A percentile compares a stretch with the other conserved stretches of the same genome.
These are phyloP conservation scores for Volvariella volvacea DNA, from an alignment of 1,284 basidiomycete genomes.

Conservation along the genomic window DNA sequence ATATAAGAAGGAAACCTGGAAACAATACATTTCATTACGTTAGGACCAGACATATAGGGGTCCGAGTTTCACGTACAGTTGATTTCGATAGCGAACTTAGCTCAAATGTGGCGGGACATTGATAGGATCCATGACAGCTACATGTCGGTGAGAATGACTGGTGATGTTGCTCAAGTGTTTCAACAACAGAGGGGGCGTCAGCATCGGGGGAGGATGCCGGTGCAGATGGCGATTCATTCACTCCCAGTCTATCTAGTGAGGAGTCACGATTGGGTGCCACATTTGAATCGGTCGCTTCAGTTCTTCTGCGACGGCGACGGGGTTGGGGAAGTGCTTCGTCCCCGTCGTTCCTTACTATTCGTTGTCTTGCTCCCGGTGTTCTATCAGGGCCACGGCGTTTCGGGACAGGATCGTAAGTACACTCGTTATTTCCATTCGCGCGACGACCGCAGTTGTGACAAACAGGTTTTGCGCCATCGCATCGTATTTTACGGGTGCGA, in stretches of 20 bases:
- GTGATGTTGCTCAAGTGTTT: neutral
- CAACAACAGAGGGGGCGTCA: neutral
- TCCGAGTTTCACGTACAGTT: neutral
- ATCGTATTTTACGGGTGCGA: slow-evolving; percentile 71
- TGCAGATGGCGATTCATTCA: neutral
- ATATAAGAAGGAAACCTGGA: slow-evolving; percentile 14
- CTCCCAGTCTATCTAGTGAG: neutral
- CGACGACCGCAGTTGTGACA: slow-evolving; percentile 66
- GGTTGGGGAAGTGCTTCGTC: slow-evolving; percentile 17
- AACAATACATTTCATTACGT: neutral
- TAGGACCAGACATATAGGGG: neutral
- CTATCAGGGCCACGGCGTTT: slow-evolving; percentile 74
- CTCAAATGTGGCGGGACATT: neutral
- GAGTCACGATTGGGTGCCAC: neutral
- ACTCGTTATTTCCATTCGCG: slow-evolving; percentile 32
- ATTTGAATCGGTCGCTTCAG: slow-evolving; percentile 16
- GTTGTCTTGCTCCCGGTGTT: slow-evolving; percentile 64
- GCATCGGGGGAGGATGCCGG: neutral
- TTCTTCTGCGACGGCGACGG: slow-evolving; percentile 26
- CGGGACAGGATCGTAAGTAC: slow-evolving; percentile 60
- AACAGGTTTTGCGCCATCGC: slow-evolving; percentile 69
- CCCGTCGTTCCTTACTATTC: slow-evolving; percentile 34
- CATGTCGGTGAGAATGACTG: neutral
- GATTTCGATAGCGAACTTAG: neutral
- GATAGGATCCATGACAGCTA: neutral